Base-by-base conservation (phyloP, 2,329 filamentous ascomycete species). In the Gyromitra esculenta region DNA sequence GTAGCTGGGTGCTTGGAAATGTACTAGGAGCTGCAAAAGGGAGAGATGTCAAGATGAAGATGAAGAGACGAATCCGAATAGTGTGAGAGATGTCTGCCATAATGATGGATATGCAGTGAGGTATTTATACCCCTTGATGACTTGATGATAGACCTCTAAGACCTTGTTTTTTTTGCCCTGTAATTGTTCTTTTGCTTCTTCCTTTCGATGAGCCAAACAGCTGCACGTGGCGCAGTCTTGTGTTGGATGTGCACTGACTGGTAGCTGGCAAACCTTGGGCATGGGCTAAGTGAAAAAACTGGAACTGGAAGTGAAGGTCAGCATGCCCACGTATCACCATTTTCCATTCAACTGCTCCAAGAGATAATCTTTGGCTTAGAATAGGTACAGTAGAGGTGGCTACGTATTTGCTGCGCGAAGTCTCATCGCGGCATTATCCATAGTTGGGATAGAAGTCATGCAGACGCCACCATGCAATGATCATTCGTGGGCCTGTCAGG, bases 51-150 rank as follows among this genome's bases (percentile, higher is more conserved):
- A 59, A 66, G 52, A 66, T 35, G 57, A 65, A 65, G 48, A 75
- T 31, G 63, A 74, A 68, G 18, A 62, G 45, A 43, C 35, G 50
- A 43, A 15, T 76, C 43, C 57, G 50, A 21, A 45, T 75, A 37
- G 60, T 65, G 52, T n/a, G 75, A 75, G 66, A 70, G 59, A 75
- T 57, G 66, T 43, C 21, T 45, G 39, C 39, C 57, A 77, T 68
- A 50, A 54, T 37, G 59, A n/a, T 25, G 75, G 69, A 59, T 9
- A 25, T 60, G 37, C 39, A 65, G 48, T 15, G 11, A 25, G 18
- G 75, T 77, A 77, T 77, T 75, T 77, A 75, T 77, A 77, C 39
- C 21, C 25, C 62, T 64, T 21, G 50, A 65, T 31, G 48, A 35
- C 41, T 41, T 43, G n/a, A 57, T 15, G 56, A 35, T 39, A n/a